phyloP scores from a whole-genome alignment of 352 stramenopile genomes.

The Chrysophaeum taylorii region DNA sequence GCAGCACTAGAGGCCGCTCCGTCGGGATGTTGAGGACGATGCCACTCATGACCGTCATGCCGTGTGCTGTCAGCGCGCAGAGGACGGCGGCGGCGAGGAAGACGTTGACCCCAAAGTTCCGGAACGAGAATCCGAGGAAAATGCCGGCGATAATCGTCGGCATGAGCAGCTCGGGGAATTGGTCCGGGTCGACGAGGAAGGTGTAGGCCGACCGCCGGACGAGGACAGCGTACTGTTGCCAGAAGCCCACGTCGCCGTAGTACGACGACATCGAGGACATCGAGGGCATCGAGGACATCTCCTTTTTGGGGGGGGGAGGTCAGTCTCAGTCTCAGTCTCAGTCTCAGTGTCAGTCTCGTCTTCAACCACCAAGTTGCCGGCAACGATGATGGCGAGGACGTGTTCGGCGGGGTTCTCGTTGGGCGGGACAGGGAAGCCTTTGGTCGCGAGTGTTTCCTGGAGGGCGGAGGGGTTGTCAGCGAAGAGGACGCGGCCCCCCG shows the following conservation, averaged over 20 bases:
- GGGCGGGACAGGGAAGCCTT: background rate
- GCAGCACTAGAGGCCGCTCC: background rate
- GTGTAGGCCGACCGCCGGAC: background rate
- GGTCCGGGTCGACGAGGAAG: conserved; percentile 11
- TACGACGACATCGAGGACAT: background rate
- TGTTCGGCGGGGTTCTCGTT: conserved; percentile 1
- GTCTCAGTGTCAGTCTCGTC: no score
- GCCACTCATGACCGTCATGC: no score
- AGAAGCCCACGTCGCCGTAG: no score
- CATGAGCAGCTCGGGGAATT: conserved; percentile 7
- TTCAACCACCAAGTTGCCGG: no score
- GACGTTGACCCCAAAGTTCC: background rate
- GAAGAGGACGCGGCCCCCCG: conserved; percentile 17
- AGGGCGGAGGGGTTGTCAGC: background rate
- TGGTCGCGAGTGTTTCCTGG: background rate
- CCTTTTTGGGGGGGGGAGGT: no score
- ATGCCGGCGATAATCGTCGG: background rate
- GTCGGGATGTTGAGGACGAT: background rate
- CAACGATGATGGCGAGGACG: background rate
- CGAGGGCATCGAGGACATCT: no score
- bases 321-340: no score
- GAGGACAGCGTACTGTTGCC: conserved; percentile 16
- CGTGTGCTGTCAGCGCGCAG: no score
- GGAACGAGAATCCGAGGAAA: background rate
- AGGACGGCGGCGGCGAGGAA: background rate